Evolutionary conservation across 106 monocot genomes (phyloP).

Genomic region (Iris macrosiphon): DNA sequence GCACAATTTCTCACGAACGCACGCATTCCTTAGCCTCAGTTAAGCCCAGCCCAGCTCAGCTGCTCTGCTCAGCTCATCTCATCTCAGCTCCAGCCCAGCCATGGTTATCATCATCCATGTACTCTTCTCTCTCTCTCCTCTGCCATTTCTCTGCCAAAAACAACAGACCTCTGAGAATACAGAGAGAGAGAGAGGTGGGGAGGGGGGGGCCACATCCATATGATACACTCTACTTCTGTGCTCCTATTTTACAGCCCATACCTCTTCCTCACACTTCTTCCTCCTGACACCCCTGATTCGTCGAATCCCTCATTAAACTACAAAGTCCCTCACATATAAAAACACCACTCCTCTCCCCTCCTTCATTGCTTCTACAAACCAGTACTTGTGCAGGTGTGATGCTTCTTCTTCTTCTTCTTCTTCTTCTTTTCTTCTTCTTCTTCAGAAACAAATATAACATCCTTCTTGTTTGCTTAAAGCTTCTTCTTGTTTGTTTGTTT

Average conservation of each 20-base stretch:
- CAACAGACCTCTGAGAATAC: too few species aligned
- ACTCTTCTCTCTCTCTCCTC: too few species aligned
- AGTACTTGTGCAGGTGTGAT: background rate
- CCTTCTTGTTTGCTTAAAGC: background rate
- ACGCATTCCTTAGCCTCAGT: too few species aligned
- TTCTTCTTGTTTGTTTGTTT: background rate
- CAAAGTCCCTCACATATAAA: conserved; percentile 23
- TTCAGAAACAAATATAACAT: background rate
- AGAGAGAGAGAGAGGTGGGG: too few species aligned
- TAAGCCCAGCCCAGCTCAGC: background rate
- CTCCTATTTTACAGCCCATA: background rate
- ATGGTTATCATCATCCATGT: too few species aligned
- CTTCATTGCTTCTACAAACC: too few species aligned
- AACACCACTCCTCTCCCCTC: too few species aligned
- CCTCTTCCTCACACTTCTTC: background rate
- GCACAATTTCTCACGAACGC: background rate
- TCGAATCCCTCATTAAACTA: conserved; percentile 46
- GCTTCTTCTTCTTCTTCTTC: background rate
- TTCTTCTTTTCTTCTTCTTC: background rate
- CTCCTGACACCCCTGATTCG: conserved; percentile 43
- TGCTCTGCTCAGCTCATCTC: conserved; percentile 3
- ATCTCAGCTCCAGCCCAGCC: background rate
- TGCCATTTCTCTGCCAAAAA: too few species aligned
- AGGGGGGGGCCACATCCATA: background rate
- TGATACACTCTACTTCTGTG: background rate